phyloP scores from a whole-genome alignment of 2,329 filamentous ascomycete species.

The Venturia carpophila region DNA sequence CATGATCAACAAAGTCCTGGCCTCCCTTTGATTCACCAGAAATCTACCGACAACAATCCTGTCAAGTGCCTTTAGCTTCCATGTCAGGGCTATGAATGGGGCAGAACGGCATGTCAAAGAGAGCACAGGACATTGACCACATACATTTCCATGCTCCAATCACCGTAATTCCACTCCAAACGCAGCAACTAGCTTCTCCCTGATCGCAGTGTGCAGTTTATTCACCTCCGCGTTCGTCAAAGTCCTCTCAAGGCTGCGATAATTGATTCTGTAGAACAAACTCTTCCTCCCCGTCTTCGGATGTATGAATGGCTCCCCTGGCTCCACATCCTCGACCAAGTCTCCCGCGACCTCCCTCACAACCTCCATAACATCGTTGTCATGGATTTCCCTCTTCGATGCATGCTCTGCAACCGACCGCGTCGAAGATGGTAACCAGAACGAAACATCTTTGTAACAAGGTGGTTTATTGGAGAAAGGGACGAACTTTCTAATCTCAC shows the following conservation, averaged over 20 bases:
- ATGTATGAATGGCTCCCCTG: constrained; percentile 82
- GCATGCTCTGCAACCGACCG: constrained; percentile 37
- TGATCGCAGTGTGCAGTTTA: constrained; percentile 62
- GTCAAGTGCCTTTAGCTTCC: too few relatives aligned
- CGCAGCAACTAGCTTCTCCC: constrained; percentile 55
- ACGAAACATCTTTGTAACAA: constrained; percentile 86
- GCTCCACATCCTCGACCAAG: constrained; percentile 74
- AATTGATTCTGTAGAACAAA: constrained; percentile 87
- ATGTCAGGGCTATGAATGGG: too few relatives aligned
- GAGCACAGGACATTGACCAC: neutral
- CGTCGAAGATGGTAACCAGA: constrained; percentile 59
- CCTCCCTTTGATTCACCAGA: too few relatives aligned
- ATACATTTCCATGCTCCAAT: neutral
- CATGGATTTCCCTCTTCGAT: constrained; percentile 54
- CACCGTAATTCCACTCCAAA: constrained; percentile 74
- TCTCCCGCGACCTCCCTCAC: constrained; percentile 77
- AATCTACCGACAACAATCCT: too few relatives aligned
- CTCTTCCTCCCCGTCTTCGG: constrained; percentile 77
- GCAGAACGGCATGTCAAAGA: neutral
- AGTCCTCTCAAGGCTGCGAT: constrained; percentile 84
- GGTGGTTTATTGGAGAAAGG: constrained; percentile 89
- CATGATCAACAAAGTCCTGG: too few relatives aligned
- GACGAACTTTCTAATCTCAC: constrained; percentile 53
- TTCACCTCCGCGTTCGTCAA: constrained; percentile 79
- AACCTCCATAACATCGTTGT: constrained; percentile 96